Evolutionary conservation across 1,139 yeast genomes (phyloP), one percentile per base, ranked within the genome.

Genomic region (Geotrichum cucujoidarum): DNA sequence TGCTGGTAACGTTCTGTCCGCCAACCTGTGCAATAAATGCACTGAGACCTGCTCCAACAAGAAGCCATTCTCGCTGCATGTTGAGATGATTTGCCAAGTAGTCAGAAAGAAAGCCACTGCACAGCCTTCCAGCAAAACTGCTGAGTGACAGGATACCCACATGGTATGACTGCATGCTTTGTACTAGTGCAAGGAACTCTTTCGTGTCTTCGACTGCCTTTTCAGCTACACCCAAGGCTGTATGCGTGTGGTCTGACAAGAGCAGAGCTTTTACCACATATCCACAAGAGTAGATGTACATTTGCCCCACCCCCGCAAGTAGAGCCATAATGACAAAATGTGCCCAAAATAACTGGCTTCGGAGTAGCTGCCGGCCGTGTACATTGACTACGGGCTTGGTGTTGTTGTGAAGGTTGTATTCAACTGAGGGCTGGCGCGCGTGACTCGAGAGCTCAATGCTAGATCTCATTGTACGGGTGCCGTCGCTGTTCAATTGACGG

Each of bases 221-320:
- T 10, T 27, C 24, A 2, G 29, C n/a, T 13, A 16, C 18, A 10
- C 35, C 2, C 10, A 10, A 6, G 10, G 27, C 27, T 2, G 17
- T 13, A 4, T 20, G 20, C 13, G 22, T 11, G 31, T 45, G 37
- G 20, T 45, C 43, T 8, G 18, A 32, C 6, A 48, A 73, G 1
- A 59, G 60, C 38, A 70, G 59, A 1, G 89, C 85, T 55, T 78
- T 76, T 22, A 83, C 78, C 37, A 84, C 74, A 58, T 78, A 83
- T 0, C 95, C 95, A 44, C 85, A 79, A 3, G 86, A 77, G 59
- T 77, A 83, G 25, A 85, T 84, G 60, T 83, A 84, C 74, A 83
- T 79, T 62, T 84, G 92, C 8, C 94, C 94, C 53, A 81, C 72
- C 1, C 89, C 86, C 56, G 85, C 83, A 40, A 83, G 67, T 2